phyloP scores from a whole-genome alignment of 371 early-diverging fungal genomes.

The Mucor piriformis region DNA sequence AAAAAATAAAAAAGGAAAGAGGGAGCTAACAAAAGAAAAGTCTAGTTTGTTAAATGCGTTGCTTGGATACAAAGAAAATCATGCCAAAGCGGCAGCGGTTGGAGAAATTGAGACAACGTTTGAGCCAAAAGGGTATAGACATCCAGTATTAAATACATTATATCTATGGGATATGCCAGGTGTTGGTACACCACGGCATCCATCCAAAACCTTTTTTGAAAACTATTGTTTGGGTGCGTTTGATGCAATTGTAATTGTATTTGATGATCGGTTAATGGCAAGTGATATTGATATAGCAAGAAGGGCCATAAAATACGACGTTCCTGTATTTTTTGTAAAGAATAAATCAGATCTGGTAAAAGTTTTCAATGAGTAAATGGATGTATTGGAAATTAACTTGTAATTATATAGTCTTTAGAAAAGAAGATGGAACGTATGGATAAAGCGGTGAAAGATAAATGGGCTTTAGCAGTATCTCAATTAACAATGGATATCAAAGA shows the following conservation, averaged over 20 bases:
- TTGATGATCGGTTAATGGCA: conserved; percentile 37
- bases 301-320: conserved; percentile 18
- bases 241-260: conserved; percentile 38
- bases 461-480: conserved; percentile 28
- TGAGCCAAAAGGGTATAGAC: conserved; percentile 25
- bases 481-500: conserved; percentile 26
- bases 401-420: conserved; percentile 2
- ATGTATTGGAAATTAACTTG: too few relatives aligned
- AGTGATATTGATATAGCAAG: conserved; percentile 34
- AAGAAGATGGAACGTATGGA: conserved; percentile 10
- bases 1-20: too few relatives aligned
- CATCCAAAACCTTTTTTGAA: conserved; percentile 26
- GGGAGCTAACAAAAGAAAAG: too few relatives aligned
- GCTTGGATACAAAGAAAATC: conserved; percentile 27
- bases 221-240: conserved; percentile 31
- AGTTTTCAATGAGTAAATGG: conserved; percentile 3
- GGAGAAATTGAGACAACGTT: conserved; percentile 31
- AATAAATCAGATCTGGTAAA: conserved; percentile 36
- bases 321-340: conserved; percentile 32
- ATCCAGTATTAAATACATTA: conserved; percentile 23
- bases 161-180: conserved; percentile 43
- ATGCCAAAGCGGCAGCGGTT: conserved; percentile 26
- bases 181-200: conserved; percentile 21
- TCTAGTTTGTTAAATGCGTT: conserved; percentile 37
- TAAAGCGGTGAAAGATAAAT: conserved; percentile 6